Conservation (phyloP, 768 basidiomycete species). For the Suillus paluster region DNA sequence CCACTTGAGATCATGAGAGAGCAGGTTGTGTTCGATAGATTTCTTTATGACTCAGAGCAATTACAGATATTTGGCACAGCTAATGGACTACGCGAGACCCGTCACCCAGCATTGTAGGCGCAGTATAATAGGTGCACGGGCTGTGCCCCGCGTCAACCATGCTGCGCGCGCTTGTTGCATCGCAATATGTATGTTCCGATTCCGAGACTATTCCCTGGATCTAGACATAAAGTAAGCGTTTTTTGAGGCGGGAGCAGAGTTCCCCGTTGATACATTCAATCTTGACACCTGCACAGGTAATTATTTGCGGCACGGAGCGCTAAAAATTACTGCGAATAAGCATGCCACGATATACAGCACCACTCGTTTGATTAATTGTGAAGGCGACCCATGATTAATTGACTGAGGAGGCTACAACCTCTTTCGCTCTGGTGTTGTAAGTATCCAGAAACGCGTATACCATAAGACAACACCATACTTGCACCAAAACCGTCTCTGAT, state of each 20-base stretch:
- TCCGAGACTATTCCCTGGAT: background rate
- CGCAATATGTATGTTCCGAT: background rate
- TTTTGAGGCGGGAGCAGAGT: too few species aligned
- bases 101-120: too few species aligned
- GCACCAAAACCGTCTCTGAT: background rate
- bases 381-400: background rate
- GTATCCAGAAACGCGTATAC: background rate
- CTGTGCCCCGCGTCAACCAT: background rate
- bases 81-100: background rate
- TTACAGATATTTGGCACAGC: background rate
- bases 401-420: background rate
- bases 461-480: background rate
- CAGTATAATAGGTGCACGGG: background rate
- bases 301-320: background rate
- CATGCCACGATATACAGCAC: background rate
- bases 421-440: background rate
- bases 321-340: background rate
- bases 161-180: background rate
- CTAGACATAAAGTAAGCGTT: too few species aligned
- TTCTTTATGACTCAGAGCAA: background rate
- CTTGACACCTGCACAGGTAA: background rate
- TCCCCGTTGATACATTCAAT: too few species aligned
- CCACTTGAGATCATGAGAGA: too few species aligned
- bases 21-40: background rate
- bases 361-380: background rate